Evolutionary conservation across 257 asterid genomes (phyloP).

Genomic region (Ballota nigra): DNA sequence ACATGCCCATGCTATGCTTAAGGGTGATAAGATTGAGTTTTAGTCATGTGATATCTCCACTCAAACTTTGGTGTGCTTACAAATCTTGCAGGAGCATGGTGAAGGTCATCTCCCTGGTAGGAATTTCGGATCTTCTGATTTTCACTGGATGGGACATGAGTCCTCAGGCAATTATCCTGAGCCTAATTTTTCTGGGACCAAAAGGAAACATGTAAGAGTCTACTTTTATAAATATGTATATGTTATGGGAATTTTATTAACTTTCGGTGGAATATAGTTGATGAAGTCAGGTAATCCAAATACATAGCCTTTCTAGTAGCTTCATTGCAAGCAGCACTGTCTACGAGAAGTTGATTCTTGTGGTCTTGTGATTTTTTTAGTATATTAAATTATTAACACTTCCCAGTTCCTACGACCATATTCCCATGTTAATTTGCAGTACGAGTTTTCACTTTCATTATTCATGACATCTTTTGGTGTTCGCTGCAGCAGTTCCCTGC

Average conservation of each 20-base stretch:
- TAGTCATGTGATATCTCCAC: background rate
- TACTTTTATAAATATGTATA: background rate
- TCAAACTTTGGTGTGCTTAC: constrained; percentile 18
- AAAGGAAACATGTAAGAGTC: constrained; percentile 59
- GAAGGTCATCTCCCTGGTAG: constrained; percentile 62
- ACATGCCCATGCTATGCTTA: constrained; percentile 14
- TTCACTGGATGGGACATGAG: constrained; percentile 64
- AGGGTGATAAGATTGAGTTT: background rate
- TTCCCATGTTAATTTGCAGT: constrained; percentile 1
- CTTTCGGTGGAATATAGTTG: background rate
- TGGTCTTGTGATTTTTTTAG: constrained; percentile 7
- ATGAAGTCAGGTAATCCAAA: background rate
- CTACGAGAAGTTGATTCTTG: background rate
- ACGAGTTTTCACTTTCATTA: constrained; percentile 8
- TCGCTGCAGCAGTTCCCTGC: constrained; percentile 57
- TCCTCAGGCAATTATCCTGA: constrained; percentile 42
- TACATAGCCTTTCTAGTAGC: constrained; percentile 7
- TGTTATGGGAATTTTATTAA: background rate
- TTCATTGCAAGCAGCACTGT: constrained; percentile 18
- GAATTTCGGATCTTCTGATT: constrained; percentile 49
- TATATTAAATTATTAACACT: background rate
- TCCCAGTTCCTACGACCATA: background rate
- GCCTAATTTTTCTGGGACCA: constrained; percentile 57
- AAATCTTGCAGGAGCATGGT: constrained; percentile 59
- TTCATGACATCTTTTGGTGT: constrained; percentile 16